These are phyloP conservation scores for Arthrobotrys pseudoclavata DNA, from an alignment of 2,329 filamentous ascomycete species.

Conservation along the genomic window DNA sequence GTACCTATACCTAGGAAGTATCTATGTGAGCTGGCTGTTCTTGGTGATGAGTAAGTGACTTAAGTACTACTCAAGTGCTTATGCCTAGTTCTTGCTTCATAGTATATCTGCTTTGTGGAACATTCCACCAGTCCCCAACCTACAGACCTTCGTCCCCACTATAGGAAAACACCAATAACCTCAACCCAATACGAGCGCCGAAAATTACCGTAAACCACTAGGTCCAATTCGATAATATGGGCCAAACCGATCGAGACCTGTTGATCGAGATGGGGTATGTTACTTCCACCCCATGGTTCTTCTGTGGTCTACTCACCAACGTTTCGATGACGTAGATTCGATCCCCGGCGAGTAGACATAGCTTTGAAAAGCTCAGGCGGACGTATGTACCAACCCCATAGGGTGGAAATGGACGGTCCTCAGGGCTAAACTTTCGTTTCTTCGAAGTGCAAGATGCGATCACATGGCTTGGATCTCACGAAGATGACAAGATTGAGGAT, in stretches of 20 bases:
- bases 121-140: no score
- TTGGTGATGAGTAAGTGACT: no score
- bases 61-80: not conserved
- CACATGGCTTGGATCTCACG: constrained; percentile 93
- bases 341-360: constrained; percentile 82
- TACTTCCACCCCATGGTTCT: not conserved
- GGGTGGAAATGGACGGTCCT: constrained; percentile 13
- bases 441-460: constrained; percentile 83
- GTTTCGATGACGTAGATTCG: constrained; percentile 71
- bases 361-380: constrained; percentile 87
- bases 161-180: not conserved
- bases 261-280: constrained; percentile 75
- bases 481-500: constrained; percentile 87
- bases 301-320: not conserved
- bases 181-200: not conserved
- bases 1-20: no score
- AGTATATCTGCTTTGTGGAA: no score
- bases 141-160: not conserved
- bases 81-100: no score
- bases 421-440: not conserved
- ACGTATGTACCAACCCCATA: constrained; percentile 70
- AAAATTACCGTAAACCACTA: not conserved
- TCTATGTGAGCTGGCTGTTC: no score
- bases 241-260: constrained; percentile 73
- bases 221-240: constrained; percentile 66